Base-by-base conservation (phyloP, 2,329 filamentous ascomycete genomes). In the Alternaria sp. region DNA sequence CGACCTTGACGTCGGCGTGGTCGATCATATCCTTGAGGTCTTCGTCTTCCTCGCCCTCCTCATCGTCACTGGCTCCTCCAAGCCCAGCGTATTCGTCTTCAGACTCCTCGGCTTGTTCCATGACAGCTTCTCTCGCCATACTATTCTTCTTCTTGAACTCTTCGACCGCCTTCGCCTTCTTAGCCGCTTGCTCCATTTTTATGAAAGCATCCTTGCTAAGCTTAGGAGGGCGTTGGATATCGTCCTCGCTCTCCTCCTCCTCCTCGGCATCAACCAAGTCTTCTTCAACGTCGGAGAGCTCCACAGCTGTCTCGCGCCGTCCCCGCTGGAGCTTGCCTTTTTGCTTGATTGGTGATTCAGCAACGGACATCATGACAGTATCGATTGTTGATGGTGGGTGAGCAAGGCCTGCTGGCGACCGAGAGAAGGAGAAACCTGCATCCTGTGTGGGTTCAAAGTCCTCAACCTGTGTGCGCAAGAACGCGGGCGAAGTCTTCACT, bases 81-180 rank as follows among this genome's bases (percentile, higher is more conserved):
- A 99, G 83, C 4, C 95, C 95, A 37, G 93, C 94, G 75, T 98
- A 99, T 77, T 99, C 95, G 74, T 99, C 95, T 74, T 99, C 96
- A 0, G 95, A 99, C 79, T 99, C 95, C 70, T 97, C 92, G 60
- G 95, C 94, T 74, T 96, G 93, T 66, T 97, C 95, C 65, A 98
- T 87, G 36, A 99, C 84, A 85, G 97, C 69, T 24, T 90, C 88
- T 71, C 88, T 93, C 0, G 93, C 94, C 73, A 91, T 89, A 79
- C 92, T 96, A 75, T 90, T 93, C 78, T 92, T 93, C 77, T 90
- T 91, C 79, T 97, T 86, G 68, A 93, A 96, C 5, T 80, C 79
- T 51, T 84, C 82, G 3, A 67, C 58, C 3, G 63, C 70, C 34
- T 66, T 69, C 68, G 86, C 85, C 68, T 85, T 84, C 70, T 80